A percentile compares a stretch with the other conserved stretches of the same genome.
Conservation (phyloP, 139 green algal species). For the Chlorella sp. region DNA sequence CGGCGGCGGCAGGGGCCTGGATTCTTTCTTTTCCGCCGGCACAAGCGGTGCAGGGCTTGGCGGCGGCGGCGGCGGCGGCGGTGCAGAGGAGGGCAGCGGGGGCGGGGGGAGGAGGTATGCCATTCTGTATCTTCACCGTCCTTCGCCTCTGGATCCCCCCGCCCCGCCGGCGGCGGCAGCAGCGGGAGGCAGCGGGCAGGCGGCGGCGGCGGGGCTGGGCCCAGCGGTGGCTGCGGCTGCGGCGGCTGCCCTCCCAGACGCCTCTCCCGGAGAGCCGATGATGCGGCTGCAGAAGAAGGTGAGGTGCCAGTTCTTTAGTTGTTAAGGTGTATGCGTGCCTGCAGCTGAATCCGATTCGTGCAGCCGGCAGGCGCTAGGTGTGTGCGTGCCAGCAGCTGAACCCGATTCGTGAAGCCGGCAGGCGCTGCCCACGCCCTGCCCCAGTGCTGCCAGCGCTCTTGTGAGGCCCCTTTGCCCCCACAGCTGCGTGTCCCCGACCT, state of each 20-base stretch:
- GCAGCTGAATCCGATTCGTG: background rate
- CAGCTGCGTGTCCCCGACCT: too few species aligned
- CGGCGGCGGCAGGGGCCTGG: background rate
- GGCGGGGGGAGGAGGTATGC: slow-evolving; percentile 7
- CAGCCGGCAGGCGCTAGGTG: too few species aligned
- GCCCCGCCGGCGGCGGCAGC: background rate
- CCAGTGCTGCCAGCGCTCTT: too few species aligned
- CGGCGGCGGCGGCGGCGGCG: background rate
- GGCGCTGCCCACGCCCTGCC: too few species aligned
- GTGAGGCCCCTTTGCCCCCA: too few species aligned
- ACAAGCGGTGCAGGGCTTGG: background rate
- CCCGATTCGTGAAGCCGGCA: too few species aligned
- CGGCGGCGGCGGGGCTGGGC: background rate
- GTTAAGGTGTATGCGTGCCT: background rate
- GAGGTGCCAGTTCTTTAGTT: background rate
- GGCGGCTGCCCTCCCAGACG: background rate
- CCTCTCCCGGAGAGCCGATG: background rate
- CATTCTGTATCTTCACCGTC: slow-evolving; percentile 49
- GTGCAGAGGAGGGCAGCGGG: background rate
- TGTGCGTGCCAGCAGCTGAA: too few species aligned
- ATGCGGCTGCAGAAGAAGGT: slow-evolving; percentile 25
- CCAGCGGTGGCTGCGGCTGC: background rate
- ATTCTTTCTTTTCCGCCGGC: background rate
- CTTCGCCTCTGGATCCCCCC: slow-evolving; percentile 47
- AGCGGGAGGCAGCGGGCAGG: background rate